Conservation (phyloP, 2,329 filamentous ascomycete genomes). For the Ophiosphaerella herpotricha region DNA sequence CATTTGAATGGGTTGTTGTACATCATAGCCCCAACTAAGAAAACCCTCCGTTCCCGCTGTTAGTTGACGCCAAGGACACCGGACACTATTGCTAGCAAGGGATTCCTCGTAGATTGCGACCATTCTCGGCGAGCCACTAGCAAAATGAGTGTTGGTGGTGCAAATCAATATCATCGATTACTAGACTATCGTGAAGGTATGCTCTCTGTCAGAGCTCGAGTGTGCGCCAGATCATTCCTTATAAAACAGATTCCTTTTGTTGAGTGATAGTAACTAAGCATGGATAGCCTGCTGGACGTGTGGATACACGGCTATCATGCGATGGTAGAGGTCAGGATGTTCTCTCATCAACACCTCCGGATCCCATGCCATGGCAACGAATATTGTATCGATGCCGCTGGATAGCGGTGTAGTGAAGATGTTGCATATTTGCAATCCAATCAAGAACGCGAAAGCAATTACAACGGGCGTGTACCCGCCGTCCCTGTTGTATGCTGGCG, state of each 20-base stretch:
- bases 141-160: slow-evolving; percentile 1
- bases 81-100: slow-evolving; percentile 17
- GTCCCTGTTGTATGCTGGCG: slow-evolving; percentile 74
- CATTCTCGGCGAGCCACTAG: slow-evolving; percentile 5
- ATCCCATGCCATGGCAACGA: slow-evolving; percentile 75
- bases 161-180: slow-evolving; percentile 12
- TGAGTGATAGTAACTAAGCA: slow-evolving; percentile 36
- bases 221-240: not conserved
- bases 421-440: slow-evolving; percentile 87
- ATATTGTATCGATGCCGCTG: slow-evolving; percentile 89
- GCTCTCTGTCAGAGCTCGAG: not conserved
- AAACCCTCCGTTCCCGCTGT: slow-evolving; percentile 22
- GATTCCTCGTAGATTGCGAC: slow-evolving; percentile 8
- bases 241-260: not conserved
- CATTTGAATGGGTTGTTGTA: not conserved
- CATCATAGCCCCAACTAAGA: slow-evolving; percentile 28
- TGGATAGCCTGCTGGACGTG: slow-evolving; percentile 80
- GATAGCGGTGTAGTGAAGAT: slow-evolving; percentile 87
- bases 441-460: slow-evolving; percentile 83
- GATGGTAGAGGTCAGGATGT: slow-evolving; percentile 79
- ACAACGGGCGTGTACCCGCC: slow-evolving; percentile 75
- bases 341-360: slow-evolving; percentile 76
- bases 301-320: slow-evolving; percentile 82
- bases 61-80: slow-evolving; percentile 30
- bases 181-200: not conserved